Conservation (phyloP, 805 yeast species). For the Candida krabiensis region DNA sequence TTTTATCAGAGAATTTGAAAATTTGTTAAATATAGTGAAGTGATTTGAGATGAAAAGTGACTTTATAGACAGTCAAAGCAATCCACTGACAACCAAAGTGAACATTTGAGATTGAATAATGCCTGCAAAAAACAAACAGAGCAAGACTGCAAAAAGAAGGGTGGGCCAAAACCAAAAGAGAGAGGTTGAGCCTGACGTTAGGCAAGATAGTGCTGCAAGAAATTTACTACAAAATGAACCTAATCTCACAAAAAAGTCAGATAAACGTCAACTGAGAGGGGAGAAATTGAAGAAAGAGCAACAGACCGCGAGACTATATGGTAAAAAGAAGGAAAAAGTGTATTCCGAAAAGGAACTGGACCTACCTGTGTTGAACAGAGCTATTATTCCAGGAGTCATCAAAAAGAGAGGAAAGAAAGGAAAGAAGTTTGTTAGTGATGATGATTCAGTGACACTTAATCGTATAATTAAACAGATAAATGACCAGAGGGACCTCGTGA, state of each 20-base stretch:
- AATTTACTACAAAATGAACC: slow-evolving; percentile 62
- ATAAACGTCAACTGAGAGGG: slow-evolving; percentile 48
- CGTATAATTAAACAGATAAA: slow-evolving; percentile 79
- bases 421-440: slow-evolving; percentile 72
- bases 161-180: slow-evolving; percentile 53
- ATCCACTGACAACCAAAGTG: no score
- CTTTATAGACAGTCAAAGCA: no score
- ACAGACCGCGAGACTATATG: slow-evolving; percentile 63
- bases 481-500: slow-evolving; percentile 72
- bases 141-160: slow-evolving; percentile 58
- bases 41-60: no score
- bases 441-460: slow-evolving; percentile 59
- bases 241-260: slow-evolving; percentile 59
- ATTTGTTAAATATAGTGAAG: no score
- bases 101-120: no score
- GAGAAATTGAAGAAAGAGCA: slow-evolving; percentile 64
- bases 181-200: slow-evolving; percentile 64
- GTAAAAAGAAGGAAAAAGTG: slow-evolving; percentile 54
- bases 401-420: slow-evolving; percentile 84
- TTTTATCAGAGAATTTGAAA: background rate
- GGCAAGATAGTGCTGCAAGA: slow-evolving; percentile 64
- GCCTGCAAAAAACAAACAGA: slow-evolving; percentile 41
- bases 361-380: slow-evolving; percentile 76
- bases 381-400: slow-evolving; percentile 80
- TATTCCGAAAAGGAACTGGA: slow-evolving; percentile 79